Conservation (phyloP, 2,329 filamentous ascomycete genomes). For the Onygenales sp. region DNA sequence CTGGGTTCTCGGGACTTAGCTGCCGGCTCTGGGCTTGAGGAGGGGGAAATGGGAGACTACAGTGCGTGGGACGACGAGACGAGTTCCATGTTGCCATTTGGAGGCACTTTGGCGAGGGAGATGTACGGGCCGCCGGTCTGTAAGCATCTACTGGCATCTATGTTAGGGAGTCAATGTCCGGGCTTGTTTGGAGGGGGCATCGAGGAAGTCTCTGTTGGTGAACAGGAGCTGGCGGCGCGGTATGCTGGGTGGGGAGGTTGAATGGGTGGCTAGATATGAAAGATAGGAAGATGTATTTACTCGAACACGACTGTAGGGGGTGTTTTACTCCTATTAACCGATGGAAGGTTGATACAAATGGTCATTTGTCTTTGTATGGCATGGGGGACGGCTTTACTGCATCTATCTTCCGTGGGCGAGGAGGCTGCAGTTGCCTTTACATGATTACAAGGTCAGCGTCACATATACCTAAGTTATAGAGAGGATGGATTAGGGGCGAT, state of each 20-base stretch:
- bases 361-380: too few relatives aligned
- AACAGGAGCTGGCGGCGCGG: conserved; percentile 66
- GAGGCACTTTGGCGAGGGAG: conserved; percentile 20
- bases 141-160: conserved; percentile 54
- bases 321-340: too few relatives aligned
- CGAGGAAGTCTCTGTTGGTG: conserved; percentile 44
- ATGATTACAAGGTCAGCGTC: too few relatives aligned
- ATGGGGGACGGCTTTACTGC: too few relatives aligned
- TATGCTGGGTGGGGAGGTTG: conserved; percentile 30
- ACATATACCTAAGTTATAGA: too few relatives aligned
- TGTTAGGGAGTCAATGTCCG: conserved; percentile 59
- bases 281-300: not conserved
- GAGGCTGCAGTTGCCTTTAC: too few relatives aligned
- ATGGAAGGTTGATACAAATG: too few relatives aligned
- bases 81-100: conserved; percentile 21
- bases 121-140: not conserved
- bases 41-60: conserved; percentile 3
- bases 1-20: not conserved
- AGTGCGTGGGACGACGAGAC: not conserved
- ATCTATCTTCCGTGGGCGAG: too few relatives aligned
- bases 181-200: conserved; percentile 48
- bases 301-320: too few relatives aligned
- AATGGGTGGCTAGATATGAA: not conserved
- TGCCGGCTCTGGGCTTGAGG: conserved; percentile 7
- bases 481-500: too few relatives aligned